Evolutionary conservation across 2,329 filamentous ascomycete genomes (phyloP).

Genomic region (Lecanicillium sp.): DNA sequence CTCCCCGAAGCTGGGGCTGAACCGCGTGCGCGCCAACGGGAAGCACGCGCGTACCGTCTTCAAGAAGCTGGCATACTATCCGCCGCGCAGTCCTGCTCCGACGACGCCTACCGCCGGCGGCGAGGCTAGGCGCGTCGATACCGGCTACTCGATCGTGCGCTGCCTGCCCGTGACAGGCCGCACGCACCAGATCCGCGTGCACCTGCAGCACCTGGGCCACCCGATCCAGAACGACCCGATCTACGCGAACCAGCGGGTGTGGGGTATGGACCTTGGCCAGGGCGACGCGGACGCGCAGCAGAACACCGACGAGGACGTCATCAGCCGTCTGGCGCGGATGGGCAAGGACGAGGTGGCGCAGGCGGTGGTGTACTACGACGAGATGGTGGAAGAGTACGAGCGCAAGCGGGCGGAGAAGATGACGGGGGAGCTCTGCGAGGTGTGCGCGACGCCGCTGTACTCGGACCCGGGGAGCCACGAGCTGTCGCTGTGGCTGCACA

Average conservation of each 20-base stretch:
- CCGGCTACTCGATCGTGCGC: conserved; percentile 90
- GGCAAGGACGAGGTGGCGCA: conserved; percentile 90
- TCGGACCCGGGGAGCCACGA: conserved; percentile 88
- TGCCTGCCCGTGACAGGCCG: conserved; percentile 89
- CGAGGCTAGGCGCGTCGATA: conserved; percentile 44
- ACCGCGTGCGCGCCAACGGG: conserved; percentile 87
- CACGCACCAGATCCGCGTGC: conserved; percentile 91
- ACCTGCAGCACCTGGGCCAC: conserved; percentile 88
- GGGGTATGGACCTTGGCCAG: conserved; percentile 71
- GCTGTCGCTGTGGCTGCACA: conserved; percentile 89
- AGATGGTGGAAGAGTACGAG: conserved; percentile 86
- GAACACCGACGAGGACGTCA: conserved; percentile 82
- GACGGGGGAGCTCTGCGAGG: conserved; percentile 73
- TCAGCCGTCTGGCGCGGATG: conserved; percentile 79
- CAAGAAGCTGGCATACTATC: conserved; percentile 87
- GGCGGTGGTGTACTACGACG: conserved; percentile 87
- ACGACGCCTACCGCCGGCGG: conserved; percentile 18
- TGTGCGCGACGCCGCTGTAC: conserved; percentile 85
- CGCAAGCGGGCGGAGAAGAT: conserved; percentile 89
- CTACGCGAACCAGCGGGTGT: conserved; percentile 90
- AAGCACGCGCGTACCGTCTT: conserved; percentile 90
- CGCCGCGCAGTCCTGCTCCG: conserved; percentile 39
- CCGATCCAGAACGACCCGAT: conserved; percentile 97
- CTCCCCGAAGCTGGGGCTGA: conserved; percentile 89
- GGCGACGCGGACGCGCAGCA: conserved; percentile 58